These are phyloP conservation scores for Claviceps cyperi DNA, from an alignment of 2,329 filamentous ascomycete genomes.

Conservation along the genomic window DNA sequence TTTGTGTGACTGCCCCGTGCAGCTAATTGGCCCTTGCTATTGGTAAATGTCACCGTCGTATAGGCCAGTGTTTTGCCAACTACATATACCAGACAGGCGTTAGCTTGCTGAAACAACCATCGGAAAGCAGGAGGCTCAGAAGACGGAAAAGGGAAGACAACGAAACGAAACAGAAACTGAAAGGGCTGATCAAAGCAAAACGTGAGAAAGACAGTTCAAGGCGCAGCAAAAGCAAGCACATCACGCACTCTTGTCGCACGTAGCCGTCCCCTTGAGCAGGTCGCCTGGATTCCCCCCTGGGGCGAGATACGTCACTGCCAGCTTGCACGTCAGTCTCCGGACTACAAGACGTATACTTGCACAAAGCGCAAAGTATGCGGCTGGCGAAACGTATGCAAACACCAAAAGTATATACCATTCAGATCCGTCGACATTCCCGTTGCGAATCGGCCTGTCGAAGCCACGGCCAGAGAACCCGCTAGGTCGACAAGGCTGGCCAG, in stretches of 20 bases:
- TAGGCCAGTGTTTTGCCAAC: conserved; percentile 51
- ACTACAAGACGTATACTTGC: too few species aligned
- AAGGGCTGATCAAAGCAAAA: background rate
- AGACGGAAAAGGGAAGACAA: too few species aligned
- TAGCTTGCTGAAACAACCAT: too few species aligned
- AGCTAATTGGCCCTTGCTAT: conserved; percentile 42
- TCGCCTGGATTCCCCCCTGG: conserved; percentile 44
- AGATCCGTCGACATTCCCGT: conserved; percentile 53
- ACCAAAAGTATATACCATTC: conserved; percentile 30
- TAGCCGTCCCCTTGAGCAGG: conserved; percentile 38
- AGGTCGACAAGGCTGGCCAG: conserved; percentile 62
- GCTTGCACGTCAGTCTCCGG: background rate
- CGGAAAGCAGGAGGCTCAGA: too few species aligned
- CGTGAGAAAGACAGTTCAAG: background rate
- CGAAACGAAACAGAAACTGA: too few species aligned
- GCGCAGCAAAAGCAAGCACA: background rate
- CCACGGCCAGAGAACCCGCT: conserved; percentile 50
- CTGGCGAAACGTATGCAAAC: background rate
- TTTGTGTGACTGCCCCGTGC: conserved; percentile 53
- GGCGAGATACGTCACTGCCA: conserved; percentile 46
- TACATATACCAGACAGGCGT: conserved; percentile 17
- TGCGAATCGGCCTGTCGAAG: conserved; percentile 46
- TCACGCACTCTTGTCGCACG: conserved; percentile 45
- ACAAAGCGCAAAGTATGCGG: too few species aligned
- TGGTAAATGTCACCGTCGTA: conserved; percentile 44